These are phyloP conservation scores for Metarhizium robertsii DNA, from an alignment of 2,329 filamentous ascomycete genomes.

Conservation along the genomic window DNA sequence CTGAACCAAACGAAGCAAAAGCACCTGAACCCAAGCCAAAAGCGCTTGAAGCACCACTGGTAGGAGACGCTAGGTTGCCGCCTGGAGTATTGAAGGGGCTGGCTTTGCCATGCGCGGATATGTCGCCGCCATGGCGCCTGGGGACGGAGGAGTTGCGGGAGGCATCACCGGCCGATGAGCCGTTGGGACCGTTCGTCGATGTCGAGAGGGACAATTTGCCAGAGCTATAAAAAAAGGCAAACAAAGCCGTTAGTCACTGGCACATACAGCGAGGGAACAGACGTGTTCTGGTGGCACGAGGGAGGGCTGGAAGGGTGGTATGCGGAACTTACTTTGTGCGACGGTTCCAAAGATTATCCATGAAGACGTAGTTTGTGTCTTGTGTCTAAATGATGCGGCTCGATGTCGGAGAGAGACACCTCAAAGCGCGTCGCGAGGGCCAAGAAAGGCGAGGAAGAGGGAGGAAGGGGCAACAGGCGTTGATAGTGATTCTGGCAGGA, in stretches of 20 bases:
- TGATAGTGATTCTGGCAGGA: not conserved
- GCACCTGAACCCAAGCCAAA: slow-evolving; percentile 93
- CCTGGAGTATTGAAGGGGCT: slow-evolving; percentile 74
- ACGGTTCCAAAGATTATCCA: slow-evolving; percentile 64
- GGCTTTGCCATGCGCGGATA: slow-evolving; percentile 62
- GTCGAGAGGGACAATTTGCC: slow-evolving; percentile 89
- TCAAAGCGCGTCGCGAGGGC: slow-evolving; percentile 13
- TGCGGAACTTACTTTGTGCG: slow-evolving; percentile 62
- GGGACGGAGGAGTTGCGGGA: slow-evolving; percentile 54
- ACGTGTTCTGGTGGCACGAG: not conserved
- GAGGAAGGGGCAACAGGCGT: not conserved
- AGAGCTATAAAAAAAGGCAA: slow-evolving; percentile 40
- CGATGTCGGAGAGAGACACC: slow-evolving; percentile 12
- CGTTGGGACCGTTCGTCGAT: slow-evolving; percentile 45
- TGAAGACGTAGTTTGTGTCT: slow-evolving; percentile 29
- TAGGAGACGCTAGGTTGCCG: slow-evolving; percentile 33
- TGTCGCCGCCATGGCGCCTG: slow-evolving; percentile 66
- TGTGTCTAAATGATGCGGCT: slow-evolving; percentile 8
- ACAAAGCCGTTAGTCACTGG: not conserved
- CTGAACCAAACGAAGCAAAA: slow-evolving; percentile 77
- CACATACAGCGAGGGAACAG: not conserved
- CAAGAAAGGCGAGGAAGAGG: slow-evolving; percentile 3
- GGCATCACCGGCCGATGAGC: slow-evolving; percentile 42
- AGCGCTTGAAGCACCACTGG: slow-evolving; percentile 66
- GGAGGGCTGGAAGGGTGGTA: not conserved